Evolutionary conservation across 2,329 filamentous ascomycete species (phyloP), one percentile per base, ranked within the genome.

Genomic region (Diaporthe australafricana): DNA sequence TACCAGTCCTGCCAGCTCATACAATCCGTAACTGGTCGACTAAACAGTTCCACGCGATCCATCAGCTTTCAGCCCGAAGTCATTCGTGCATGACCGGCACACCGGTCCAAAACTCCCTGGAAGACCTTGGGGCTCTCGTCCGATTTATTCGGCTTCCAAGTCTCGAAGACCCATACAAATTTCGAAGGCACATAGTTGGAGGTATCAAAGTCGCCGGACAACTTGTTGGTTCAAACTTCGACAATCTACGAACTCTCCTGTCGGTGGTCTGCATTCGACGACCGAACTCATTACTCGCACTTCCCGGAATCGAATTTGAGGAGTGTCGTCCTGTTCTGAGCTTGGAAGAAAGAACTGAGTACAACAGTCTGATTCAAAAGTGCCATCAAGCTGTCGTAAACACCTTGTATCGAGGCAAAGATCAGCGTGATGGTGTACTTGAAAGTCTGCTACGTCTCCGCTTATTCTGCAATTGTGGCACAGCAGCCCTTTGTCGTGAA

Each of bases 31-130:
- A 77, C 32, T 71, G 45, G 63, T 69, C 75, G 2, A 77, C 75
- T 3, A 75, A 75, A 20, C 75, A 76, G 47, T 77, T 77, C 50
- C 74, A 75, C 69, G 75, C 76, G 1, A 66, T 76, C n/a, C 40
- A 47, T 12, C 48, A 67, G 20, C 70, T 77, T 66, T 72, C 73
- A 20, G 73, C 75, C 5, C 67, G 32, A n/a, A 74, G 74, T 47
- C 70, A 73, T 9, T 77, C 75, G 76, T 77, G 75, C 62, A 53
- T 77, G 45, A 77, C 74, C 12, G 76, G 76, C 12, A 77, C 76
- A 2, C 75, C 75, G 2, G 65, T 77, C 14, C 76, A 77, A 65
- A 77, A 77, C 47, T 73, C 71, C 20, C 67, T 77, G 5, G 71
- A 75, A 30, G 76, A 77, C 25, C 50, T 77, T 5, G 69, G 65